A percentile compares a stretch with the other conserved stretches of the same genome.
These are phyloP conservation scores for Yamadazyma aaseri DNA, from an alignment of 1,139 yeast species.

Conservation along the genomic window DNA sequence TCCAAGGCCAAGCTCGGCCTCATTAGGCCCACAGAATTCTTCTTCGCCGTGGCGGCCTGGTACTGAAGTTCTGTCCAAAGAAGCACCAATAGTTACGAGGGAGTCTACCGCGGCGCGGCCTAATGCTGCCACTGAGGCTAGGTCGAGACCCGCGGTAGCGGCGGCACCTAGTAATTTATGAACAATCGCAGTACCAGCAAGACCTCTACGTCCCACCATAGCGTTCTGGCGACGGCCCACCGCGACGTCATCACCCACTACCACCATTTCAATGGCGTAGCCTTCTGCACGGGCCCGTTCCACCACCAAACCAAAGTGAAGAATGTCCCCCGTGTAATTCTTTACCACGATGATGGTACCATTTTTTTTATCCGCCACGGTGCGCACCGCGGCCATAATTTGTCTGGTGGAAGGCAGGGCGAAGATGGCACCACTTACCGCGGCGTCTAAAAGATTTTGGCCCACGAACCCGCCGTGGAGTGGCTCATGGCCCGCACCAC, in stretches of 20 bases:
- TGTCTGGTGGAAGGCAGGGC: slow-evolving; percentile 95
- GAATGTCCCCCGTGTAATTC: slow-evolving; percentile 91
- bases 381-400: slow-evolving; percentile 68
- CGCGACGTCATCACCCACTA: slow-evolving; percentile 90
- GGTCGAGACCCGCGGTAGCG: slow-evolving; percentile 38
- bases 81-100: slow-evolving; percentile 84
- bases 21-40: slow-evolving; percentile 43
- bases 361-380: slow-evolving; percentile 50
- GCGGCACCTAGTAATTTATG: slow-evolving; percentile 87
- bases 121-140: slow-evolving; percentile 39
- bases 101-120: slow-evolving; percentile 64
- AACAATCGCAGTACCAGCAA: slow-evolving; percentile 85
- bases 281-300: slow-evolving; percentile 85
- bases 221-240: slow-evolving; percentile 86
- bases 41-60: slow-evolving; percentile 69
- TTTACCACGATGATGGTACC: slow-evolving; percentile 79
- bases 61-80: slow-evolving; percentile 84
- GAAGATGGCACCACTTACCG: slow-evolving; percentile 84
- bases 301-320: slow-evolving; percentile 88
- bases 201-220: slow-evolving; percentile 88
- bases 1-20: slow-evolving; percentile 92
- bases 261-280: slow-evolving; percentile 62
- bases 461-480: slow-evolving; percentile 92
- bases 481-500: slow-evolving; percentile 97
- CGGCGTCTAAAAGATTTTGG: slow-evolving; percentile 75